phyloP scores from a whole-genome alignment of 169 alveolate genomes.

The Eimeria brunetti region DNA sequence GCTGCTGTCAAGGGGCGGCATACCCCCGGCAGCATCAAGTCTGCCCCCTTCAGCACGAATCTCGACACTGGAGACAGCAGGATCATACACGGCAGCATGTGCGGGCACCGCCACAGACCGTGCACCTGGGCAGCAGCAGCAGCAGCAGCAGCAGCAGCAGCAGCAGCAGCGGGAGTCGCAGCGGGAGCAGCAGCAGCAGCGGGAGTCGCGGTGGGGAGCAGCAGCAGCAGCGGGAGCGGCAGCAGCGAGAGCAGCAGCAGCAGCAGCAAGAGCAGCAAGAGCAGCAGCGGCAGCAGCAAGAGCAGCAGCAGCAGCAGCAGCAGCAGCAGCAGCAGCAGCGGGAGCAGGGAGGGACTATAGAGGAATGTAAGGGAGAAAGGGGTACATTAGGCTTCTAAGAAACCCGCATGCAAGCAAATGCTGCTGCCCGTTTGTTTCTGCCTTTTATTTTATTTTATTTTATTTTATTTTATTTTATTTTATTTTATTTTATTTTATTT shows the following conservation, averaged over 20 bases:
- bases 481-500: no score
- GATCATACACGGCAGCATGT: slow-evolving; percentile 60
- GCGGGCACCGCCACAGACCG: slow-evolving; percentile 73
- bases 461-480: no score
- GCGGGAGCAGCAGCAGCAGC: background rate
- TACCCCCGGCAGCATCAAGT: slow-evolving; percentile 79
- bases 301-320: background rate
- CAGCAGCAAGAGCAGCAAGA: background rate
- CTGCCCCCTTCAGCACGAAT: slow-evolving; percentile 75
- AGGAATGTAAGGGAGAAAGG: no score
- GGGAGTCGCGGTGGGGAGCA: background rate
- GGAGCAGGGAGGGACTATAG: background rate
- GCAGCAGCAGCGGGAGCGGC: background rate
- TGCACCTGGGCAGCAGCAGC: slow-evolving; percentile 57
- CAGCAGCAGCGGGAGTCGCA: background rate
- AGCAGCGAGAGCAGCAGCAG: slow-evolving; percentile 10
- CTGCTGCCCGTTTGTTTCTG: no score
- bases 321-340: background rate
- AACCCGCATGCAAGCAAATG: no score
- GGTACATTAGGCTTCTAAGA: no score
- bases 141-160: slow-evolving; percentile 22
- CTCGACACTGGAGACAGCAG: slow-evolving; percentile 61
- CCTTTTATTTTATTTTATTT: no score
- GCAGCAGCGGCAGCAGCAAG: background rate
- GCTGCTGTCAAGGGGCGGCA: slow-evolving; percentile 45